phyloP scores from a whole-genome alignment of 106 monocot species.

The Allium cepa region DNA sequence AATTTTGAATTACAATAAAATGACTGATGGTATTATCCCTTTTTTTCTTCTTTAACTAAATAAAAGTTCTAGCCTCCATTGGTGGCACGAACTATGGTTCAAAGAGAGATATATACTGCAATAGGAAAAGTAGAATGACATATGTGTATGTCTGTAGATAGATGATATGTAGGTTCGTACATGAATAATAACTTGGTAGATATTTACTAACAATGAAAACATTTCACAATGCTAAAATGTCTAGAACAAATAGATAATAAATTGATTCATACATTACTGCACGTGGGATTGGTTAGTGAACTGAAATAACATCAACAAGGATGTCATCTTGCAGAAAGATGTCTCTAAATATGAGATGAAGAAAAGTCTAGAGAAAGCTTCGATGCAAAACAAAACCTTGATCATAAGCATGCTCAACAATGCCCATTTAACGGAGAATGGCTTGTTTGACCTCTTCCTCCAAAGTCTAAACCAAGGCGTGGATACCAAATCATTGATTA shows the following conservation, averaged over 20 bases:
- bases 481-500: constrained; percentile 24
- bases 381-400: constrained; percentile 54
- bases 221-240: not conserved
- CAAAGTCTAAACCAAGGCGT: constrained; percentile 27
- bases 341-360: constrained; percentile 22
- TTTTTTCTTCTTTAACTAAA: too few species aligned
- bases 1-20: too few species aligned
- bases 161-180: not conserved
- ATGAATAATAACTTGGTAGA: too few species aligned
- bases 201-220: too few species aligned
- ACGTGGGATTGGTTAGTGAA: not conserved
- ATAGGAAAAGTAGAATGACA: too few species aligned
- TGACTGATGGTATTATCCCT: too few species aligned
- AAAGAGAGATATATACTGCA: too few species aligned
- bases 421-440: constrained; percentile 35
- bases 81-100: too few species aligned
- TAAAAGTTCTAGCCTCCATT: too few species aligned
- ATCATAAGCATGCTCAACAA: constrained; percentile 53
- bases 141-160: too few species aligned
- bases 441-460: constrained; percentile 62
- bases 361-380: constrained; percentile 14
- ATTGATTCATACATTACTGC: not conserved
- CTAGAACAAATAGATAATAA: not conserved
- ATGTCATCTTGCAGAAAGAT: constrained; percentile 18
- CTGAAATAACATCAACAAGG: not conserved